Conservation (phyloP, 1,284 basidiomycete species). For the Xerocomus tenax region DNA sequence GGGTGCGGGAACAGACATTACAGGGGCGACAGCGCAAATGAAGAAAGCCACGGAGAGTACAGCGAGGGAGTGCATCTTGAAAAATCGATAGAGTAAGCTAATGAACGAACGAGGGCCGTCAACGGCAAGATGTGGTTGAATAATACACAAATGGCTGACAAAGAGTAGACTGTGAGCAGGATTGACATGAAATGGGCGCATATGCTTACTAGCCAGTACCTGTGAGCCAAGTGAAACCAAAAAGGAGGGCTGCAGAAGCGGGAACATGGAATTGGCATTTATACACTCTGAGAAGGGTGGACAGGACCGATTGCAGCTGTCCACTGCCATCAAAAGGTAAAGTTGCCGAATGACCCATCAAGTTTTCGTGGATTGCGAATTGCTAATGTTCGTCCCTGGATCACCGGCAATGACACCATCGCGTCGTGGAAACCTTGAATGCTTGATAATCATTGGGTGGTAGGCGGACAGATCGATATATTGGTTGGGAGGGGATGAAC, state of each 20-base stretch:
- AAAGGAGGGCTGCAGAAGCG: no score
- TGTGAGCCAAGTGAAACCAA: neutral
- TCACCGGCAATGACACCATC: no score
- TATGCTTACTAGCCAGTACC: neutral
- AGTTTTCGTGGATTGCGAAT: no score
- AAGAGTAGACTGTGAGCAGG: neutral
- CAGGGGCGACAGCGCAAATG: neutral
- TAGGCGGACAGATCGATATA: no score
- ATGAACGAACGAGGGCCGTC: conserved; percentile 6
- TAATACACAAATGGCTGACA: neutral
- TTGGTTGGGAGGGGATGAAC: no score
- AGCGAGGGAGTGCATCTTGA: conserved; percentile 7
- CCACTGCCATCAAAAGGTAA: no score
- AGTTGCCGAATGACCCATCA: no score
- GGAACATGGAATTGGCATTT: neutral
- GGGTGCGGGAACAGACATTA: conserved; percentile 1
- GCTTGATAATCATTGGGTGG: no score
- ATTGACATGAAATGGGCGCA: neutral
- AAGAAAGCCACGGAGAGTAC: conserved; percentile 6
- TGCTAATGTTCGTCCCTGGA: no score
- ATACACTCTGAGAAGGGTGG: no score
- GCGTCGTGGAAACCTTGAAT: no score
- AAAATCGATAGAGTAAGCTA: neutral
- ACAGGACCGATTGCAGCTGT: no score
- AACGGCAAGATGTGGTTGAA: conserved; percentile 3